Percentiles rank a stretch among this genome's conserved stretches.
Evolutionary conservation across 2,329 filamentous ascomycete species (phyloP).

Genomic region (Claviceps citrina): DNA sequence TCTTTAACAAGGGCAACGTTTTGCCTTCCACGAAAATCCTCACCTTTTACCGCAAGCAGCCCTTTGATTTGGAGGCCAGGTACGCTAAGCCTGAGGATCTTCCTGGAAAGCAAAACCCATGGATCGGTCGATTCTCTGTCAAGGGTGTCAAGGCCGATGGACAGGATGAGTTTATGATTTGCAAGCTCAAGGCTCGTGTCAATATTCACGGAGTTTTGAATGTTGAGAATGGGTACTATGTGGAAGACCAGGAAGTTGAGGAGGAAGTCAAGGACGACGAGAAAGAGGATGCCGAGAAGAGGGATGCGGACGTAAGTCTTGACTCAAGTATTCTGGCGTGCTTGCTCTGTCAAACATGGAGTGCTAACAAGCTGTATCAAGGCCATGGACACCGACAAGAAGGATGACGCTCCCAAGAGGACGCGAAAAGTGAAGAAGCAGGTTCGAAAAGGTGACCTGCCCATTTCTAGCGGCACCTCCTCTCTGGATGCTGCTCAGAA

Average conservation of each 20-base stretch:
- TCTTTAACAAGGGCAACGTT: slow-evolving; percentile 94
- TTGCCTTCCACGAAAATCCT: slow-evolving; percentile 98
- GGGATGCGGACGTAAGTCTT: slow-evolving; percentile 63
- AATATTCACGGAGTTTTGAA: slow-evolving; percentile 95
- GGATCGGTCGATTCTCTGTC: slow-evolving; percentile 95
- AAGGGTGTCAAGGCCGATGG: slow-evolving; percentile 91
- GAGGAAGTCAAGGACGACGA: slow-evolving; percentile 71
- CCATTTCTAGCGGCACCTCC: slow-evolving; percentile 68
- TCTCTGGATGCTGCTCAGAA: slow-evolving; percentile 58
- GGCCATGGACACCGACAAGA: slow-evolving; percentile 76
- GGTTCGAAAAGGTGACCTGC: slow-evolving; percentile 89
- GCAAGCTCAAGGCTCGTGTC: slow-evolving; percentile 94
- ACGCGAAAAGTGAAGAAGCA: slow-evolving; percentile 99
- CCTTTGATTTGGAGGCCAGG: slow-evolving; percentile 88
- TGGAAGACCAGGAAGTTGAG: slow-evolving; percentile 95
- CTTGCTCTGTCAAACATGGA: too few species aligned
- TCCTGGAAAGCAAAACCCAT: slow-evolving; percentile 79
- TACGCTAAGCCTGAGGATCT: slow-evolving; percentile 78
- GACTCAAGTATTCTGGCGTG: too few species aligned
- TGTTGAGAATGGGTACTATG: slow-evolving; percentile 92
- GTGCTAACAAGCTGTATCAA: slow-evolving; percentile 16
- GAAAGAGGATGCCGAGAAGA: slow-evolving; percentile 52
- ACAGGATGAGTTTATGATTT: slow-evolving; percentile 98
- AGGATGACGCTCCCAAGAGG: slow-evolving; percentile 59
- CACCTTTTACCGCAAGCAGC: slow-evolving; percentile 96